phyloP scores from a whole-genome alignment of 2,329 filamentous ascomycete species.

The Trichoderma lentiforme region DNA sequence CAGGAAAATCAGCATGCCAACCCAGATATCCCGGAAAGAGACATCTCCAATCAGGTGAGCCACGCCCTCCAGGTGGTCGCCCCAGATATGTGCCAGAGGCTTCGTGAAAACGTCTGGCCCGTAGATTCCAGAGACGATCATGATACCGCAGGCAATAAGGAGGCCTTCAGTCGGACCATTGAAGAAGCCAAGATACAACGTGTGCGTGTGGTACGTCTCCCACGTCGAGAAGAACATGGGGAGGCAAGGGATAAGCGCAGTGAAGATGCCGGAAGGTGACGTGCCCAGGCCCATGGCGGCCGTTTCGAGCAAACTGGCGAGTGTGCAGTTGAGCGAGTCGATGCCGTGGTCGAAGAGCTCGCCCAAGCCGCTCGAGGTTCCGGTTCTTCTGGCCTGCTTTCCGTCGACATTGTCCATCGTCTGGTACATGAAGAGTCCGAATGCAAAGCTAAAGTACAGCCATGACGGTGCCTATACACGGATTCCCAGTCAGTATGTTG shows the following conservation, averaged over 20 bases:
- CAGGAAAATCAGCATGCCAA: slow-evolving; percentile 63
- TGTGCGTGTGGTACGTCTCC: slow-evolving; percentile 99
- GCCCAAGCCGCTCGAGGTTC: slow-evolving; percentile 89
- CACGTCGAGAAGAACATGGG: slow-evolving; percentile 99
- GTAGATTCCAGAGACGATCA: slow-evolving; percentile 82
- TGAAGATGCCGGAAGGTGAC: slow-evolving; percentile 82
- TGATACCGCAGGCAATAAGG: slow-evolving; percentile 80
- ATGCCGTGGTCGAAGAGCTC: slow-evolving; percentile 99
- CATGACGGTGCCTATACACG: slow-evolving; percentile 69
- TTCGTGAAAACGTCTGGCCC: slow-evolving; percentile 84
- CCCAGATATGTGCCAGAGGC: slow-evolving; percentile 67
- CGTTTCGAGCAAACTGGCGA: slow-evolving; percentile 85
- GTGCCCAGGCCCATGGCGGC: slow-evolving; percentile 90
- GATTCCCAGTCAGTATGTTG: neutral
- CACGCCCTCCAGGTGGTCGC: slow-evolving; percentile 48
- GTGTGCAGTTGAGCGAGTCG: slow-evolving; percentile 94
- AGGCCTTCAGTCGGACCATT: slow-evolving; percentile 96
- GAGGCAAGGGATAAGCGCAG: slow-evolving; percentile 83
- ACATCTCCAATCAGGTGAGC: slow-evolving; percentile 63
- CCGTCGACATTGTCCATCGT: slow-evolving; percentile 99
- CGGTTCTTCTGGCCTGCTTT: slow-evolving; percentile 92
- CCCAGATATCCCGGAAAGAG: slow-evolving; percentile 86
- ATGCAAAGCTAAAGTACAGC: slow-evolving; percentile 93
- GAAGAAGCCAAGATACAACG: slow-evolving; percentile 90
- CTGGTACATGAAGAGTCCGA: slow-evolving; percentile 97